These are phyloP conservation scores for Biscogniauxia marginata DNA, from an alignment of 2,329 filamentous ascomycete genomes.

Conservation along the genomic window DNA sequence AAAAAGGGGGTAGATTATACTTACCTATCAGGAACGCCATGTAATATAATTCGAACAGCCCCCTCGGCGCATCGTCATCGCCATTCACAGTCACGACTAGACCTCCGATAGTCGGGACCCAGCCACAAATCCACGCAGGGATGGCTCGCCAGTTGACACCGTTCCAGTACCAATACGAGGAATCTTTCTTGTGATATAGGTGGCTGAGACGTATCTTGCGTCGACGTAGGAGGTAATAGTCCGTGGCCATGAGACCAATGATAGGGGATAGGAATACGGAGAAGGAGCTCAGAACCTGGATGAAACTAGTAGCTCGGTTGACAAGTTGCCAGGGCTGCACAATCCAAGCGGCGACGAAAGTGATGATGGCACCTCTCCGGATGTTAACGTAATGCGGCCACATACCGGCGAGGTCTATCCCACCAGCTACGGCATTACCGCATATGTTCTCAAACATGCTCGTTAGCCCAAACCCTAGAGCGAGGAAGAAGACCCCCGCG, in stretches of 20 bases:
- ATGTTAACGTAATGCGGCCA: slow-evolving; percentile 33
- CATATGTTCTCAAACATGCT: slow-evolving; percentile 42
- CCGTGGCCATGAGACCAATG: slow-evolving; percentile 37
- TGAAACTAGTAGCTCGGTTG: slow-evolving; percentile 29
- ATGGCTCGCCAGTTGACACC: slow-evolving; percentile 44
- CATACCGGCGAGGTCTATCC: slow-evolving; percentile 32
- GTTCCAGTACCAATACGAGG: slow-evolving; percentile 42
- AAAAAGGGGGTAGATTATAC: slow-evolving; percentile 7
- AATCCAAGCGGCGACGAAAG: slow-evolving; percentile 30
- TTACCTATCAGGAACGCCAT: slow-evolving; percentile 45
- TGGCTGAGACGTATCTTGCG: slow-evolving; percentile 37
- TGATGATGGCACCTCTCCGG: slow-evolving; percentile 30
- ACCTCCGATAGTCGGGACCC: slow-evolving; percentile 42
- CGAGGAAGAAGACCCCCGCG: slow-evolving; percentile 31
- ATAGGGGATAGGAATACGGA: slow-evolving; percentile 39
- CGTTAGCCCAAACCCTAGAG: slow-evolving; percentile 39
- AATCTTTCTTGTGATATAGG: slow-evolving; percentile 30
- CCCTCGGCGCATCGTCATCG: slow-evolving; percentile 31
- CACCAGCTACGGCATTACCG: slow-evolving; percentile 30
- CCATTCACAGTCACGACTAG: slow-evolving; percentile 32
- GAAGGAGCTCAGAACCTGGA: slow-evolving; percentile 38
- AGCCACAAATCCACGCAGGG: slow-evolving; percentile 43
- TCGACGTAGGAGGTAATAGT: slow-evolving; percentile 35
- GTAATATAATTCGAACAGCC: slow-evolving; percentile 44
- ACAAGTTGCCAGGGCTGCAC: slow-evolving; percentile 34